Evolutionary conservation across 139 green algal species (phyloP).

Genomic region (Chlorella sorokiniana): DNA sequence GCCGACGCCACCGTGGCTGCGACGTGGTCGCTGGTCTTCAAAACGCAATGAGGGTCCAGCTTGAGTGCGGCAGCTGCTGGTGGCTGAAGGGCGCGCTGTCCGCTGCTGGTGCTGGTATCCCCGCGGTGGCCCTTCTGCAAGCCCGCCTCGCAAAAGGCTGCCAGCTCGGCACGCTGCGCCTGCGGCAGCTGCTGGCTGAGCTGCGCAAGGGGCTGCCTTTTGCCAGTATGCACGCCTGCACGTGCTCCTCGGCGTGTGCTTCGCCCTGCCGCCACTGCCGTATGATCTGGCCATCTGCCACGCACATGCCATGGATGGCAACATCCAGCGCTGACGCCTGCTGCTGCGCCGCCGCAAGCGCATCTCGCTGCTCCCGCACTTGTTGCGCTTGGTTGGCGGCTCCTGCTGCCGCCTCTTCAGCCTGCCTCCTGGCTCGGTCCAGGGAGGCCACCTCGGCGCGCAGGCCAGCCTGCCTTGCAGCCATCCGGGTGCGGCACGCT

Average conservation of each 20-base stretch:
- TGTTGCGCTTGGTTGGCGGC: neutral
- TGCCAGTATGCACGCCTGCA: neutral
- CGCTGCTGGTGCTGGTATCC: neutral
- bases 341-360: neutral
- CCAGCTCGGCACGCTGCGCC: constrained; percentile 16
- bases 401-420: neutral
- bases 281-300: neutral
- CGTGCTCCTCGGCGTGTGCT: neutral
- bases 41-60: neutral
- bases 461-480: constrained; percentile 9
- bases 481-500: neutral
- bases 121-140: neutral
- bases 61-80: neutral
- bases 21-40: neutral
- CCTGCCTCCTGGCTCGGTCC: neutral
- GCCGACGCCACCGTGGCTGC: neutral
- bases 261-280: constrained; percentile 20
- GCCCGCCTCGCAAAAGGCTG: neutral
- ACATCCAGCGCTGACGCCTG: neutral
- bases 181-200: constrained; percentile 10
- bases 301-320: constrained; percentile 3
- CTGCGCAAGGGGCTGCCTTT: neutral
- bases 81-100: too few relatives aligned
- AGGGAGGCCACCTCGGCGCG: neutral
- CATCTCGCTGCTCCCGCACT: neutral